These are phyloP conservation scores for Penicillium sp. DNA, from an alignment of 2,329 filamentous ascomycete genomes.

Conservation along the genomic window DNA sequence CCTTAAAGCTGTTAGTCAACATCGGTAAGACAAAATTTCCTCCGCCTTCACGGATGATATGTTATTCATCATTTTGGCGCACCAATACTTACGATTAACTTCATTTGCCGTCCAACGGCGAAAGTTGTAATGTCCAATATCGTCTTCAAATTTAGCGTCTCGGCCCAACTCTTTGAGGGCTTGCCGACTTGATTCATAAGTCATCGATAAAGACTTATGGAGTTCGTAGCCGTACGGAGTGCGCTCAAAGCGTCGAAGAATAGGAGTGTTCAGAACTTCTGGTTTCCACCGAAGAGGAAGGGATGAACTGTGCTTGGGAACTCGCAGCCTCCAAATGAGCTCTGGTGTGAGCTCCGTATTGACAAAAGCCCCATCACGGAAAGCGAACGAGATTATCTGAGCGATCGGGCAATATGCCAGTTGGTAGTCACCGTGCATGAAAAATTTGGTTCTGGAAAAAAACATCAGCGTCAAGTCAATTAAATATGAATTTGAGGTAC, in stretches of 20 bases:
- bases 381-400: constrained; percentile 25
- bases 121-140: constrained; percentile 33
- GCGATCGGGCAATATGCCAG: constrained; percentile 27
- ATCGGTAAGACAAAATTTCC: no score
- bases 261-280: constrained; percentile 22
- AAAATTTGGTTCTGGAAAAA: no score
- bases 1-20: no score
- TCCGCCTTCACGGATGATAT: no score
- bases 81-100: constrained; percentile 24
- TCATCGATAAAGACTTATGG: constrained; percentile 24
- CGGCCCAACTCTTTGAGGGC: constrained; percentile 25
- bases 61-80: background rate
- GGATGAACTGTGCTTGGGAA: constrained; percentile 6
- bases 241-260: constrained; percentile 24
- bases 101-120: constrained; percentile 28
- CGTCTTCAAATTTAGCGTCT: constrained; percentile 27
- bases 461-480: no score
- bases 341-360: constrained; percentile 26
- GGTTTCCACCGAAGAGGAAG: constrained; percentile 15
- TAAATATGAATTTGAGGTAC: no score
- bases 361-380: constrained; percentile 23
- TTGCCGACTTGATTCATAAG: constrained; percentile 26
- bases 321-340: constrained; percentile 20
- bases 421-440: constrained; percentile 30
- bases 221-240: constrained; percentile 26